A percentile compares a stretch with the other conserved stretches of the same genome.
phyloP scores from a whole-genome alignment of 208 protist genomes.

The Kentomonas sorsogonicus region DNA sequence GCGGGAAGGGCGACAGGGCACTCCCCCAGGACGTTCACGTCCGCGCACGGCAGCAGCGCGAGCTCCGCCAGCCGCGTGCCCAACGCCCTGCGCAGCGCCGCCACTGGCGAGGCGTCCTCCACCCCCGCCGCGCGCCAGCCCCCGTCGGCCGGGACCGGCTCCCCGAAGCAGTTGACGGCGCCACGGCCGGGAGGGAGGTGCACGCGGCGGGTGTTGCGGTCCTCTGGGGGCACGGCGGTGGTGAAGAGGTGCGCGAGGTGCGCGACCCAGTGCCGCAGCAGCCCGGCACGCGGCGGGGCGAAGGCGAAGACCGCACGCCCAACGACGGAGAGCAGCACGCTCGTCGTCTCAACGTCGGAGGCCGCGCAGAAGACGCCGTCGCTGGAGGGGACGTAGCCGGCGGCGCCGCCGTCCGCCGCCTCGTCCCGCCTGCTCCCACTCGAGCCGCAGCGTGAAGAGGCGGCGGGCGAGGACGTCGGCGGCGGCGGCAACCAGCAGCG shows the following conservation, averaged over 20 bases:
- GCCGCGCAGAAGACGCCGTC: conserved; percentile 54
- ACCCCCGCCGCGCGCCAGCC: conserved; percentile 35
- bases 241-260: conserved; percentile 65
- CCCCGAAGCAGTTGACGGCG: conserved; percentile 26
- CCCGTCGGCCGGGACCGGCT: conserved; percentile 23
- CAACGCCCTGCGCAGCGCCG: conserved; percentile 47
- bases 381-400: conserved; percentile 42
- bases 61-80: conserved; percentile 71
- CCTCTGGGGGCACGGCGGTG: conserved; percentile 54
- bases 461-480: conserved; percentile 41
- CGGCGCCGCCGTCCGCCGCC: conserved; percentile 25
- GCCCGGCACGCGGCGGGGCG: conserved; percentile 30
- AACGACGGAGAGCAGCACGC: conserved; percentile 35
- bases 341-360: conserved; percentile 38
- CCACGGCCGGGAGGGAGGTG: conserved; percentile 19
- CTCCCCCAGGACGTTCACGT: conserved; percentile 12
- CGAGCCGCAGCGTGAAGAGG: conserved; percentile 34
- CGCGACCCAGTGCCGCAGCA: conserved; percentile 69
- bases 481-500: conserved; percentile 49
- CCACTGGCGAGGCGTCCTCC: conserved; percentile 42
- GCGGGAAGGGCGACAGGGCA: conserved; percentile 18
- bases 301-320: conserved; percentile 64
- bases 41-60: conserved; percentile 42
- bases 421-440: conserved; percentile 44
- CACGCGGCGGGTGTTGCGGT: conserved; percentile 38